These are phyloP conservation scores for Arthromyces matolae DNA, from an alignment of 768 basidiomycete species.

Conservation along the genomic window DNA sequence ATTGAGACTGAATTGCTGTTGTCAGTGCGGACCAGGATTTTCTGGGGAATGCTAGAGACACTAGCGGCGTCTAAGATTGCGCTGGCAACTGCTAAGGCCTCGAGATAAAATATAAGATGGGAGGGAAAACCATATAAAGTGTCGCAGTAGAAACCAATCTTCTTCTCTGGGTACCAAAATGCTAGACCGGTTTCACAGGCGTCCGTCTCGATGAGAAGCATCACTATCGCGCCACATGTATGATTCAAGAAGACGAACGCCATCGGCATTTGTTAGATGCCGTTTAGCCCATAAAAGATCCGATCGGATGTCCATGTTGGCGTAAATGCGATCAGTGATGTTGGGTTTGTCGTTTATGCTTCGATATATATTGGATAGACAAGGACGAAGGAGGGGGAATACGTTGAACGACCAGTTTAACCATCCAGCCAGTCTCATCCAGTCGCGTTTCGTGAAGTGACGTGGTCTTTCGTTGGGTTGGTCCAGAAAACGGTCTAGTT, in stretches of 20 bases:
- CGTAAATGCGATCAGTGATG: constrained; percentile 28
- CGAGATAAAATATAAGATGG: constrained; percentile 1
- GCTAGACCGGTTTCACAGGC: constrained; percentile 5
- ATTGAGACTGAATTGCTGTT: constrained; percentile 2
- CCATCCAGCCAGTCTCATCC: constrained; percentile 30
- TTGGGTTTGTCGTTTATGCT: too few relatives aligned
- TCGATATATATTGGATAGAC: constrained; percentile 18
- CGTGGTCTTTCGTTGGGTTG: not conserved
- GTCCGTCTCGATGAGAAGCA: too few relatives aligned
- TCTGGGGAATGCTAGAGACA: constrained; percentile 1
- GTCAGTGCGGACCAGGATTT: constrained; percentile 15
- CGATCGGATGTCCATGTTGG: too few relatives aligned
- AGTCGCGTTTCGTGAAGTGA: constrained; percentile 16
- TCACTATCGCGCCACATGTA: not conserved
- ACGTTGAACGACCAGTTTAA: constrained; percentile 19
- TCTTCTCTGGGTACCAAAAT: constrained; percentile 13
- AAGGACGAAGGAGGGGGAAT: constrained; percentile 28
- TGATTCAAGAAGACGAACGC: not conserved
- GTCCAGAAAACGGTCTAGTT: not conserved
- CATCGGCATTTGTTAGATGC: not conserved
- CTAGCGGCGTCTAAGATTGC: constrained; percentile 9
- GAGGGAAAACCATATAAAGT: too few relatives aligned
- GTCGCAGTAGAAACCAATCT: not conserved
- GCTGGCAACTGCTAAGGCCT: constrained; percentile 12
- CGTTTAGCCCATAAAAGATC: not conserved